These are phyloP conservation scores for Fusarium coicis DNA, from an alignment of 2,329 filamentous ascomycete genomes.

Conservation along the genomic window DNA sequence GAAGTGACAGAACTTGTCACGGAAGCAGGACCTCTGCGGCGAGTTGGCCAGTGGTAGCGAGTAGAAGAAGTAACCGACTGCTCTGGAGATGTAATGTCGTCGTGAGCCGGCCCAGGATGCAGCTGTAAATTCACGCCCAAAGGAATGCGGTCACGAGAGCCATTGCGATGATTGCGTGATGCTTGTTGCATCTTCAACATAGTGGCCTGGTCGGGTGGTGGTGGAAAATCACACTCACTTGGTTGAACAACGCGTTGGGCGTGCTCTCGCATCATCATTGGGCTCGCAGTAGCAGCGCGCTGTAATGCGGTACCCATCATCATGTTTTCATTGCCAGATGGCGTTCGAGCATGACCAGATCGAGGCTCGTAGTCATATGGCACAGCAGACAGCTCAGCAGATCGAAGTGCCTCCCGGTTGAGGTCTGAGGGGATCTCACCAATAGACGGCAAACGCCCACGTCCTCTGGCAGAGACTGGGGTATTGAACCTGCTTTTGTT, in stretches of 20 bases:
- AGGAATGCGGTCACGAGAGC: conserved; percentile 82
- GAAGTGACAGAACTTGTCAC: conserved; percentile 68
- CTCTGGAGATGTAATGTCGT: conserved; percentile 67
- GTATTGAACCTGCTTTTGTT: conserved; percentile 76
- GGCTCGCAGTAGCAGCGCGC: conserved; percentile 74
- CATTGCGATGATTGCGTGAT: conserved; percentile 69
- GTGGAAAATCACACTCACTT: conserved; percentile 60
- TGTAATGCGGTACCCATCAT: conserved; percentile 61
- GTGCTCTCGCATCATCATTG: conserved; percentile 69
- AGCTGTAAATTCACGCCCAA: conserved; percentile 74
- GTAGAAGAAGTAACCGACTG: conserved; percentile 64
- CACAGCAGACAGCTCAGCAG: conserved; percentile 35
- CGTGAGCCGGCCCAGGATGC: conserved; percentile 63
- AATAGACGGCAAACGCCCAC: conserved; percentile 79
- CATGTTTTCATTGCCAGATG: conserved; percentile 57
- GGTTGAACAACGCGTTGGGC: conserved; percentile 50
- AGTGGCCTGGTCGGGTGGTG: conserved; percentile 70
- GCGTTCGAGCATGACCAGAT: conserved; percentile 50
- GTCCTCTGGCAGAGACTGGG: conserved; percentile 70
- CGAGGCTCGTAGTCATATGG: conserved; percentile 43
- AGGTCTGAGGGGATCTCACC: conserved; percentile 64
- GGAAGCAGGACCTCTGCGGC: conserved; percentile 65
- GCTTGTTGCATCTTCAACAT: conserved; percentile 70
- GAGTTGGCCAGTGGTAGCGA: conserved; percentile 65
- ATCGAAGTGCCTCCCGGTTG: conserved; percentile 45